Percentiles rank a stretch among this genome's conserved stretches.
These are phyloP conservation scores for Graphiopsis chlorocephala DNA, from an alignment of 2,329 filamentous ascomycete genomes.

Conservation along the genomic window DNA sequence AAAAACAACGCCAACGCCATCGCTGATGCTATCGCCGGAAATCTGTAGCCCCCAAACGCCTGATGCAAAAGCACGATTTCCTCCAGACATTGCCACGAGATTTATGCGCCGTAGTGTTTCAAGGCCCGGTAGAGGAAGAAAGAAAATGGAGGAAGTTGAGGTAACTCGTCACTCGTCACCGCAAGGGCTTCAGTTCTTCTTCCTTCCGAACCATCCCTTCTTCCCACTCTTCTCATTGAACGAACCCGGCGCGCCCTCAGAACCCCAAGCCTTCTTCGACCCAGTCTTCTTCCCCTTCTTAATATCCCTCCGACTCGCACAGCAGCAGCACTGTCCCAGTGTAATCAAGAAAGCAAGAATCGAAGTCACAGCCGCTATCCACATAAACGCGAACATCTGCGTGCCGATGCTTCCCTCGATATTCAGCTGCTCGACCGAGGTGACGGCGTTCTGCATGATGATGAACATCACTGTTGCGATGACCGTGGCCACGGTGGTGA, in stretches of 20 bases:
- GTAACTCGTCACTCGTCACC: too few relatives aligned
- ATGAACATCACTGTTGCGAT: constrained; percentile 82
- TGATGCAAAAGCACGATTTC: not conserved
- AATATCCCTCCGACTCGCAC: constrained; percentile 56
- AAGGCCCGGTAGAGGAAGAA: not conserved
- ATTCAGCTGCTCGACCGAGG: constrained; percentile 68
- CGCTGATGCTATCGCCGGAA: not conserved
- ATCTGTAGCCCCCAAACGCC: not conserved
- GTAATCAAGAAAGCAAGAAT: constrained; percentile 70
- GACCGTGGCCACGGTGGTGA: constrained; percentile 66
- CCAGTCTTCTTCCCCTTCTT: constrained; percentile 47
- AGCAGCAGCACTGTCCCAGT: constrained; percentile 75
- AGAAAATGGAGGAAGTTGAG: not conserved
- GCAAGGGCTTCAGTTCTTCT: constrained; percentile 1
- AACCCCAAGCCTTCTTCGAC: constrained; percentile 23
- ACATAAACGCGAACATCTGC: constrained; percentile 85
- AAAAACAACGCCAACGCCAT: not conserved
- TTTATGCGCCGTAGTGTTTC: not conserved
- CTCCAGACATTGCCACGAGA: not conserved
- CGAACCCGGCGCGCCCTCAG: constrained; percentile 16
- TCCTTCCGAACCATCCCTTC: constrained; percentile 19
- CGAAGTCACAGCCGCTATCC: constrained; percentile 69
- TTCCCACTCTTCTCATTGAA: constrained; percentile 19
- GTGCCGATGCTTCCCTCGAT: constrained; percentile 67
- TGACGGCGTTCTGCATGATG: constrained; percentile 75